Base-by-base conservation (phyloP, 352 stramenopile genomes). In the Pythium chondricola region DNA sequence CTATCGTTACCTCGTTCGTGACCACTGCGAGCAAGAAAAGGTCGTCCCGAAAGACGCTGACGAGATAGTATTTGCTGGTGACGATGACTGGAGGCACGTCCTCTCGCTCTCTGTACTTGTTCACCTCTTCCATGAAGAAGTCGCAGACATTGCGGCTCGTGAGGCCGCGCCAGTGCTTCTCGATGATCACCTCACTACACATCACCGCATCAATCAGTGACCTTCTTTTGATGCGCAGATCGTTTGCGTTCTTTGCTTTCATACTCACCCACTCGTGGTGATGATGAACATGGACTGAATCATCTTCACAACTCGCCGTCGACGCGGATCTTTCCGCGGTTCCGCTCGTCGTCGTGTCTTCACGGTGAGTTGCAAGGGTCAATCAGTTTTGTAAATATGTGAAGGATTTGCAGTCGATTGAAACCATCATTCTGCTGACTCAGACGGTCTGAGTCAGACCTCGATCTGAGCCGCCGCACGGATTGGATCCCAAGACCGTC, bases 231-330 rank as follows among this genome's bases (percentile, higher is more conserved):
- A 17, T 21, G 18, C 31, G 22, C 43, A 6, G 22, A 9, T n/a
- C n/a, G n/a, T n/a, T n/a, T n/a, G n/a, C n/a, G n/a, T n/a, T n/a
- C n/a, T n/a, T n/a, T n/a, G n/a, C n/a, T n/a, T n/a, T n/a, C n/a
- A n/a, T n/a, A 64, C 67, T 52, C 63, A 86, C 65, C 95, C 95
- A 6, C 82, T 95, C 43, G 90, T 93, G 52, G 90, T 97, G 51
- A 98, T 85, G 59, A 98, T 97, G 67, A 98, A 98, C 56, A 99
- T 76, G 44, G 90, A 98, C 74, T 98, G 91, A 62, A 98, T 98
- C 93, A 98, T 98, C 48, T n/a, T 38, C 25, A 17, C 25, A 25
- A 33, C 29, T 21, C 41, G 27, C 25, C 32, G 37, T 21, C 21
- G 25, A 18, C 21, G 51, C 38, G 31, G 49, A 57, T 57, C 52